phyloP scores from a whole-genome alignment of 108 stramenopile genomes.

The Asterionellopsis glacialis region DNA sequence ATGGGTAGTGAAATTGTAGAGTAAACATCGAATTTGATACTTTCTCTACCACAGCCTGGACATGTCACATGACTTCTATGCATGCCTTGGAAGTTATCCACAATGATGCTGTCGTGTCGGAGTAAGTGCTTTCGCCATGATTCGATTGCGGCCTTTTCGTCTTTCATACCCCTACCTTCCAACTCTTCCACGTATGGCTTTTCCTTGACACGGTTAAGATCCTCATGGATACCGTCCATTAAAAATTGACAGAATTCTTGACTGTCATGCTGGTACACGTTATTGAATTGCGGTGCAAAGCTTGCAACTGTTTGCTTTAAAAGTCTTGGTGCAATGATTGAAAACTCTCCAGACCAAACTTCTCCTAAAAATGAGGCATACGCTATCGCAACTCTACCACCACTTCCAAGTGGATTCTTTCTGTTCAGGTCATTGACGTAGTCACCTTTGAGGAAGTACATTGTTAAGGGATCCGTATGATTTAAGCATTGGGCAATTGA shows the following conservation, averaged over 20 bases:
- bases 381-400: constrained; percentile 77
- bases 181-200: constrained; percentile 91
- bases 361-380: constrained; percentile 78
- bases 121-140: constrained; percentile 81
- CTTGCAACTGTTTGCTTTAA: constrained; percentile 79
- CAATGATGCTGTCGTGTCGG: constrained; percentile 84
- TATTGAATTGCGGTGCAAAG: constrained; percentile 86
- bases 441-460: constrained; percentile 78
- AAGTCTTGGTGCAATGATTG: constrained; percentile 66
- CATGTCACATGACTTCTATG: constrained; percentile 86
- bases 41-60: constrained; percentile 74
- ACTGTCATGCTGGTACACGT: constrained; percentile 88
- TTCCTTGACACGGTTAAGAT: constrained; percentile 66
- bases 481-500: constrained; percentile 89
- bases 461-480: constrained; percentile 79
- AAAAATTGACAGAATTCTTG: constrained; percentile 88
- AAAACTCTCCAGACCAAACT: constrained; percentile 78
- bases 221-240: constrained; percentile 90
- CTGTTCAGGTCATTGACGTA: constrained; percentile 60
- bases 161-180: constrained; percentile 85
- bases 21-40: constrained; percentile 89
- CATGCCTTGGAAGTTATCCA: constrained; percentile 86
- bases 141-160: constrained; percentile 70
- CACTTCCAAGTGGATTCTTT: constrained; percentile 83
- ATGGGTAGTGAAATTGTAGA: constrained; percentile 80